phyloP scores from a whole-genome alignment of 129 eudicot species.

The Cynara cardunculus region DNA sequence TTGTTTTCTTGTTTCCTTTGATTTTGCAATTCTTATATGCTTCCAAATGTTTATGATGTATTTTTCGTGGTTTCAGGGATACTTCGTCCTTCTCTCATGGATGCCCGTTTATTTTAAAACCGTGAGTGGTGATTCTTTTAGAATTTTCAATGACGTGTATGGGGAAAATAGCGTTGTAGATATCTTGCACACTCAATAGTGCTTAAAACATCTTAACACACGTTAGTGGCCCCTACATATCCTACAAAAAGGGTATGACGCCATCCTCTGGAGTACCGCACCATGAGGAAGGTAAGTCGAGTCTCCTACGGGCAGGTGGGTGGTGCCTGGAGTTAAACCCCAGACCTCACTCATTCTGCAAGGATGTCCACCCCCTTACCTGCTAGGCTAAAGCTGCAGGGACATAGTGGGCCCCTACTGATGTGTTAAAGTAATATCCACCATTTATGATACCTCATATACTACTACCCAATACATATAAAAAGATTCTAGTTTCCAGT shows the following conservation, averaged over 20 bases:
- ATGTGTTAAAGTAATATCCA: not conserved
- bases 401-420: not conserved
- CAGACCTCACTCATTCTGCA: not conserved
- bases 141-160: not conserved
- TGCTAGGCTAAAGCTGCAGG: not conserved
- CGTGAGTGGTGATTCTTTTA: constrained; percentile 45
- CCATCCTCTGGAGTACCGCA: not conserved
- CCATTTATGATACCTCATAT: not conserved
- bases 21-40: not conserved
- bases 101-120: constrained; percentile 98
- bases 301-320: too few relatives aligned
- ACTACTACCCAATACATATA: not conserved
- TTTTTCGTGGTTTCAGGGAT: constrained; percentile 63
- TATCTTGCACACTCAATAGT: not conserved
- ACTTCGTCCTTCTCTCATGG: constrained; percentile 99
- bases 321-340: too few relatives aligned
- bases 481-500: not conserved
- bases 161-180: not conserved
- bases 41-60: not conserved
- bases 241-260: not conserved
- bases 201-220: not conserved
- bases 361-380: not conserved
- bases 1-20: not conserved
- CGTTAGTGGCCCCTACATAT: not conserved
- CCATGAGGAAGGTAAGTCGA: not conserved